Evolutionary conservation across 768 basidiomycete species (phyloP), one percentile per base, ranked within the genome.

Genomic region (Termitomyces sp.): DNA sequence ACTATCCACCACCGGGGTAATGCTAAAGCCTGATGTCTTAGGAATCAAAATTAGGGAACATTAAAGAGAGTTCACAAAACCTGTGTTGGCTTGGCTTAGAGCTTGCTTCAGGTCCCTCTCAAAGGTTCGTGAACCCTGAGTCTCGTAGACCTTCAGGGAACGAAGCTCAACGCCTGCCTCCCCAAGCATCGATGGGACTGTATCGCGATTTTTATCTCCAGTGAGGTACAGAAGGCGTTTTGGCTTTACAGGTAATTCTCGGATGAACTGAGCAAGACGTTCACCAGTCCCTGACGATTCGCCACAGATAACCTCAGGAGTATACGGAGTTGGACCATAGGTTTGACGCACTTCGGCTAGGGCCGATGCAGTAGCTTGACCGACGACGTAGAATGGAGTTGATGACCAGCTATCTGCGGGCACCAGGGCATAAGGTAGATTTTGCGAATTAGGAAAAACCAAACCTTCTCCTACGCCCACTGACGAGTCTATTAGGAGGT

Each of bases 131-230:
- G 86, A 85, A 1, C 83, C 84, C 44, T 74, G 79, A 36, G 92
- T 94, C 66, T 78, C 79, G 67, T 94, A 94, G 9, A 91, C 91
- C 69, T 89, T 83, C 12, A 92, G 66, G 13, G 77, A 61, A 4
- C 79, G 75, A 35, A 90, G 69, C 38, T 66, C 65, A 1, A 91
- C 69, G 1, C 77, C 77, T 0, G 75, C 81, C 0, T 75, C 76
- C 0, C 63, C 59, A 40, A 94, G 74, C 9, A 87, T 78, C 16
- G 63, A 74, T 0, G 84, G 74, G 2, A 94, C 72, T 0, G 84
- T 87, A 63, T 92, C 90, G 18, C 84, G 78, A 61, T 91, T 93
- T 78, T 94, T 96, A 80, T 95, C 94, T 22, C 93, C 93, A 12
- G 87, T 91, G 9, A 96, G 80, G 69, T 92, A 94, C 7, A 95